phyloP scores from a whole-genome alignment of 2,329 filamentous ascomycete species.

The Stenocarpella maydis region DNA sequence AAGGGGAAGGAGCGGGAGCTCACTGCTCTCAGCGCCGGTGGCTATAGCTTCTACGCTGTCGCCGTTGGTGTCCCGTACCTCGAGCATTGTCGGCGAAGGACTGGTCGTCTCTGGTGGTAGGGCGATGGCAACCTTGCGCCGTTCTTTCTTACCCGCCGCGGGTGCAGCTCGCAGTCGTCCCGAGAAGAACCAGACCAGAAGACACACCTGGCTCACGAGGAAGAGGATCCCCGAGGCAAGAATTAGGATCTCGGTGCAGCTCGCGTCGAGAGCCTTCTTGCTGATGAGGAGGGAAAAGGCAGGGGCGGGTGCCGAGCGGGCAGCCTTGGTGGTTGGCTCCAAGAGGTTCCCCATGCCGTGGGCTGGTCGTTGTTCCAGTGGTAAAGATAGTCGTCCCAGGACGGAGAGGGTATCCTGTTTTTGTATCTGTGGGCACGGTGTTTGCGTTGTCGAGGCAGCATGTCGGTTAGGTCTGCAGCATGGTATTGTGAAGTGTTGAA shows the following conservation, averaged over 20 bases:
- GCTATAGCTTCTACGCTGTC: neutral
- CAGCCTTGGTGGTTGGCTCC: conserved; percentile 4
- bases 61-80: neutral
- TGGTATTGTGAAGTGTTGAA: neutral
- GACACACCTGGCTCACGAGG: conserved; percentile 44
- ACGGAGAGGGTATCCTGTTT: neutral
- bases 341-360: neutral
- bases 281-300: neutral
- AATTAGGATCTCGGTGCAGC: conserved; percentile 46
- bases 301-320: neutral
- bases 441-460: conserved; percentile 2
- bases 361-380: neutral
- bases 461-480: conserved; percentile 4
- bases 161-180: conserved; percentile 35
- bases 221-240: conserved; percentile 45
- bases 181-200: conserved; percentile 44
- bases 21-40: neutral
- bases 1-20: neutral
- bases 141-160: neutral
- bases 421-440: neutral
- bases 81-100: neutral
- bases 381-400: neutral
- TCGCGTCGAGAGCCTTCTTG: conserved; percentile 38
- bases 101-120: neutral
- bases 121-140: neutral